These are phyloP conservation scores for Flaveria bidentis DNA, from an alignment of 129 eudicot species.

Conservation along the genomic window DNA sequence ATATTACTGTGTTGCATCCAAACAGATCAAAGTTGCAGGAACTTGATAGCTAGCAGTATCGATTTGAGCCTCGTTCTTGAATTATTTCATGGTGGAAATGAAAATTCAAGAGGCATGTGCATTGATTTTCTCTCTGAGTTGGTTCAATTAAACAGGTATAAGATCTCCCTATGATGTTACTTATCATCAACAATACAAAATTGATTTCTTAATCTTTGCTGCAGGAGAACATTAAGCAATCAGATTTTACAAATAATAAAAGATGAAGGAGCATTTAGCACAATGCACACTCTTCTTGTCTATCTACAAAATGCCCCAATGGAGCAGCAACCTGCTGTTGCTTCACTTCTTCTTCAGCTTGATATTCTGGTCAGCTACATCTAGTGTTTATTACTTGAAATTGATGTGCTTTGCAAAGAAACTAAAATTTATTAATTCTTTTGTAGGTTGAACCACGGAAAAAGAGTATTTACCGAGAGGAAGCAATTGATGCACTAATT, in stretches of 20 bases:
- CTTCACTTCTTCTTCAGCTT: constrained; percentile 81
- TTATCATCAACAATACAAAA: background rate
- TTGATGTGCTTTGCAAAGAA: background rate
- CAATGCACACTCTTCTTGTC: constrained; percentile 84
- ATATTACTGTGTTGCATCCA: constrained; percentile 68
- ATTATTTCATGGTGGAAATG: constrained; percentile 77
- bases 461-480: constrained; percentile 93
- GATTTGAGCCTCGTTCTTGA: constrained; percentile 77
- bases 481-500: constrained; percentile 67
- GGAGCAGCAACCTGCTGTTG: constrained; percentile 79
- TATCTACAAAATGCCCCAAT: constrained; percentile 84
- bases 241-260: constrained; percentile 67
- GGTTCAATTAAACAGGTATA: constrained; percentile 70
- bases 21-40: constrained; percentile 59
- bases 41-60: constrained; percentile 55
- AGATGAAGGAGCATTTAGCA: constrained; percentile 81
- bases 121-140: constrained; percentile 75
- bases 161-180: background rate
- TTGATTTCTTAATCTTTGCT: constrained; percentile 3
- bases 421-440: background rate
- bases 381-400: background rate
- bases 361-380: constrained; percentile 69
- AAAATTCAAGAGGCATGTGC: constrained; percentile 63
- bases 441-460: constrained; percentile 68
- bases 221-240: constrained; percentile 68